These are phyloP conservation scores for Gloeophyllum trabeum DNA, from an alignment of 768 basidiomycete genomes.

Conservation along the genomic window DNA sequence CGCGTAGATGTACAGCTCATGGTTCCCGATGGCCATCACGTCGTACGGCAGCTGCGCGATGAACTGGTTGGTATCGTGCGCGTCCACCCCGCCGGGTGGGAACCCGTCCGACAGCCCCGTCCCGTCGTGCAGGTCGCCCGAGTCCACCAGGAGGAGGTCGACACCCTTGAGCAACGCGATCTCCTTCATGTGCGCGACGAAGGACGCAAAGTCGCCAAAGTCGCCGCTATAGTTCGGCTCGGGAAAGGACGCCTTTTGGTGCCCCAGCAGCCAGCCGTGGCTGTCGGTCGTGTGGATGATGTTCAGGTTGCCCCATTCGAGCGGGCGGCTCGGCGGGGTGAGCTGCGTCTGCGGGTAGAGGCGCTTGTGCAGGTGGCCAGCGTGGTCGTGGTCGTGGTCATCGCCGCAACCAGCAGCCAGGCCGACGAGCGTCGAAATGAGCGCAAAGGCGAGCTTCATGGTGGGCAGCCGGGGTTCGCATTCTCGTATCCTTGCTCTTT, in stretches of 20 bases:
- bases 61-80: constrained; percentile 72
- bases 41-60: constrained; percentile 70
- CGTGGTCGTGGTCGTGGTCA: constrained; percentile 16
- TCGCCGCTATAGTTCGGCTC: constrained; percentile 64
- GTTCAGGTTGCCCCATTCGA: constrained; percentile 87
- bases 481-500: no score
- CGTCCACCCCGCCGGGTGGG: constrained; percentile 60
- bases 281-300: constrained; percentile 82
- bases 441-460: background rate
- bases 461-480: no score
- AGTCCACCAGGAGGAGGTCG: constrained; percentile 75
- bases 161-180: constrained; percentile 64
- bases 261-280: constrained; percentile 76
- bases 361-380: constrained; percentile 21
- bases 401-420: background rate
- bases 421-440: background rate
- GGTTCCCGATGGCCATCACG: constrained; percentile 78
- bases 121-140: constrained; percentile 73
- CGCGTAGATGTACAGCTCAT: constrained; percentile 71
- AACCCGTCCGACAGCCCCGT: constrained; percentile 73
- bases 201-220: constrained; percentile 81
- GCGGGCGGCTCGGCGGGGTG: constrained; percentile 47
- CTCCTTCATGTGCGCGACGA: constrained; percentile 72
- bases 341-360: constrained; percentile 29
- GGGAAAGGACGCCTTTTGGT: constrained; percentile 62